Evolutionary conservation across 257 asterid genomes (phyloP).

Genomic region (Salvia splendens): DNA sequence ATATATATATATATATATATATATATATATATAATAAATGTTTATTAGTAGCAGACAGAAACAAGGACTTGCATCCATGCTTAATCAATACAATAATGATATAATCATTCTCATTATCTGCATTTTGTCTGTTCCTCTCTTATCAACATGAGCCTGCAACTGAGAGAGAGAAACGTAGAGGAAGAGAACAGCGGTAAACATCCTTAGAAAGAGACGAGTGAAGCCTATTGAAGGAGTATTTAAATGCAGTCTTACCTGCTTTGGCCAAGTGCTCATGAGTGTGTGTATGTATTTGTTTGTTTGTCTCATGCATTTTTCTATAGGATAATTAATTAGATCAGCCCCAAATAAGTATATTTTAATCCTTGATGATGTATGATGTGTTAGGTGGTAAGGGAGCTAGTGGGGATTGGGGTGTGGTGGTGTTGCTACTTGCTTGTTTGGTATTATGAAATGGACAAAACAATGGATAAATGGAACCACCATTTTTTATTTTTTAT

Average conservation of each 20-base stretch:
- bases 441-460: no score
- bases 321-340: no score
- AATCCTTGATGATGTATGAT: no score
- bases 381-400: no score
- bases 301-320: no score
- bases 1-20: background rate
- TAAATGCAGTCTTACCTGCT: constrained; percentile 12
- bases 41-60: background rate
- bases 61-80: background rate
- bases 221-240: constrained; percentile 23
- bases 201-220: constrained; percentile 33
- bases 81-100: constrained; percentile 1
- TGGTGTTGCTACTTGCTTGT: no score
- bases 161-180: constrained; percentile 16
- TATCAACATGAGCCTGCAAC: constrained; percentile 29
- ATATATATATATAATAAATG: background rate
- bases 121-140: constrained; percentile 12
- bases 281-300: background rate
- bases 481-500: no score
- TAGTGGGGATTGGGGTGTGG: no score
- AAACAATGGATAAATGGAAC: no score
- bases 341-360: no score
- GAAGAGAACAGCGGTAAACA: constrained; percentile 26
- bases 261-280: background rate
- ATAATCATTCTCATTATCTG: constrained; percentile 11